A percentile compares a stretch with the other conserved stretches of the same genome.
These are phyloP conservation scores for Pouteria campechiana DNA, from an alignment of 179 eudicot genomes.

Conservation along the genomic window DNA sequence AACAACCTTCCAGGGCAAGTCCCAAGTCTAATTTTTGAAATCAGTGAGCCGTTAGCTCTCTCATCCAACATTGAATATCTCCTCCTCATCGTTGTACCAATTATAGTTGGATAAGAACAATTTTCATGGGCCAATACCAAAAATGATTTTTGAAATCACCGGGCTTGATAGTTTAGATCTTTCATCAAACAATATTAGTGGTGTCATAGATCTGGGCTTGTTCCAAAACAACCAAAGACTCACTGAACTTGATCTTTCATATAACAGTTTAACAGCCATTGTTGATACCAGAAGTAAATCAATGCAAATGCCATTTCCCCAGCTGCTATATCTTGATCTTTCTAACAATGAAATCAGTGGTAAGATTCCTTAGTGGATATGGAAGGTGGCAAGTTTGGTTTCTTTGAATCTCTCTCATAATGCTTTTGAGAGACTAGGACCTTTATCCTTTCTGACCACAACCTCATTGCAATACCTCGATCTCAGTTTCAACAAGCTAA, in stretches of 20 bases:
- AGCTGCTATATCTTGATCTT: not conserved
- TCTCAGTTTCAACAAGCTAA: not conserved
- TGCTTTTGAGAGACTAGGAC: not conserved
- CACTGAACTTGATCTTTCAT: slow-evolving; percentile 21
- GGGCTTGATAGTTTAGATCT: slow-evolving; percentile 2
- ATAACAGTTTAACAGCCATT: slow-evolving; percentile 17
- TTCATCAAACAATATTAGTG: slow-evolving; percentile 11
- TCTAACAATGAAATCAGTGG: slow-evolving; percentile 6
- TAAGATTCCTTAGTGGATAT: slow-evolving; percentile 6
- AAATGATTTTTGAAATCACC: slow-evolving; percentile 7
- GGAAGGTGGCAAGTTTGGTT: not conserved
- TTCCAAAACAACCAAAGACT: slow-evolving; percentile 2
- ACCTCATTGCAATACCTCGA: not conserved
- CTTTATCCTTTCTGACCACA: not conserved
- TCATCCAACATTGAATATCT: too few species aligned
- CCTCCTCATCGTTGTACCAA: too few species aligned
- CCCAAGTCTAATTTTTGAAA: too few species aligned
- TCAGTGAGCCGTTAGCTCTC: too few species aligned
- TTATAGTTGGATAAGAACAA: slow-evolving; percentile 3
- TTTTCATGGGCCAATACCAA: slow-evolving; percentile 11
- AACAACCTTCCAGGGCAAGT: too few species aligned
- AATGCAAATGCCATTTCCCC: not conserved
- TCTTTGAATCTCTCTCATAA: not conserved
- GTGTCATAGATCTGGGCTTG: slow-evolving; percentile 1
- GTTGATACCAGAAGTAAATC: not conserved